These are phyloP conservation scores for Pseudozyma sp. DNA, from an alignment of 1,284 basidiomycete genomes.

Conservation along the genomic window DNA sequence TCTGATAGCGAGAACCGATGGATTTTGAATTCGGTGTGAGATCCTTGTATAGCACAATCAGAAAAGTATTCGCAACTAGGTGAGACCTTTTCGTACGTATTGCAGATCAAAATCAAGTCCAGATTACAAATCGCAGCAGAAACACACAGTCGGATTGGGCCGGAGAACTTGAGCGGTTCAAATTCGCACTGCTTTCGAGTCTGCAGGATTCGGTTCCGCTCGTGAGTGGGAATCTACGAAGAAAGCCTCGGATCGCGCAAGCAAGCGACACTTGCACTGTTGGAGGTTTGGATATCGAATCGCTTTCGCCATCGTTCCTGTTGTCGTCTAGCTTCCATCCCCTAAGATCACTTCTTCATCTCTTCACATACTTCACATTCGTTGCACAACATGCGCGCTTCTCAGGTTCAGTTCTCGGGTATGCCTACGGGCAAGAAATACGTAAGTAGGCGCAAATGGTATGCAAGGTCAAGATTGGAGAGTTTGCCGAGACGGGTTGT, in stretches of 20 bases:
- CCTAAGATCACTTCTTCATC: constrained; percentile 7
- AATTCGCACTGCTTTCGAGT: constrained; percentile 2
- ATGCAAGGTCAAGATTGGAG: no score
- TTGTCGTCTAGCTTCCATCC: constrained; percentile 1
- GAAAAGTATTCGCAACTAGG: background rate
- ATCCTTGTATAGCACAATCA: no score
- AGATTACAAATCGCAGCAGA: constrained; percentile 7
- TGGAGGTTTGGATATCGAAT: background rate
- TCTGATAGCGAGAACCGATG: no score
- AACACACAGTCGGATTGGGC: constrained; percentile 14
- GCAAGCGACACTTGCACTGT: background rate
- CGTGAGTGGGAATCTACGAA: constrained; percentile 7
- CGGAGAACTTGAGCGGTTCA: background rate
- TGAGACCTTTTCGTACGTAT: constrained; percentile 16
- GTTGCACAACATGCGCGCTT: constrained; percentile 42
- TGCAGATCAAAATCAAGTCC: background rate
- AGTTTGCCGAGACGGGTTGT: no score
- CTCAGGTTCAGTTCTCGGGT: constrained; percentile 52
- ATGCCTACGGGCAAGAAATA: constrained; percentile 66
- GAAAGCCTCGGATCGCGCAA: constrained; percentile 12
- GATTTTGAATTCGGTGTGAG: no score
- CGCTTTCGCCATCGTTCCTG: constrained; percentile 10
- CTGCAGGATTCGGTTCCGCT: constrained; percentile 16
- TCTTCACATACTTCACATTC: background rate
- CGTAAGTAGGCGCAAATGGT: constrained; percentile 32